phyloP scores from a whole-genome alignment of 306 rosid species.

The Ochetophila trinervis region DNA sequence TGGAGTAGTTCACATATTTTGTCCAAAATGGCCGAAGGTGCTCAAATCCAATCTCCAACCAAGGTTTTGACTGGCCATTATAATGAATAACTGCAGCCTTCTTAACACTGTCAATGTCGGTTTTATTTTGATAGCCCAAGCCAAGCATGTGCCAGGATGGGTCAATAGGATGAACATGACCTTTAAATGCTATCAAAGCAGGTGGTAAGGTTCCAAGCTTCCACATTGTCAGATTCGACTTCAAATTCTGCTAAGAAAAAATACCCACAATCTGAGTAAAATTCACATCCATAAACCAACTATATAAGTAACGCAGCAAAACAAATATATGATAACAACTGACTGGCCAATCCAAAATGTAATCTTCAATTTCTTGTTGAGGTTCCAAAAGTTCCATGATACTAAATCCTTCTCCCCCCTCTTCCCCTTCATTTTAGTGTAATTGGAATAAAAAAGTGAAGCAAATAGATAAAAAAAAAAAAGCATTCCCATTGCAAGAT shows the following conservation, averaged over 20 bases:
- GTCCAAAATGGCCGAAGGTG: conserved; percentile 97
- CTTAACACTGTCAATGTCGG: conserved; percentile 55
- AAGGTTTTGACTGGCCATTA: conserved; percentile 97
- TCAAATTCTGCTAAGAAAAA: conserved; percentile 63
- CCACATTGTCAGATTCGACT: conserved; percentile 88
- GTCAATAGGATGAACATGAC: conserved; percentile 83
- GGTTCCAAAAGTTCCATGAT: background rate
- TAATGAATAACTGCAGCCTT: conserved; percentile 95
- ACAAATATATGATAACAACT: background rate
- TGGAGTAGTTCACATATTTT: conserved; percentile 83
- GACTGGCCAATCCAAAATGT: background rate
- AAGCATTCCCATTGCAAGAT: too few relatives aligned
- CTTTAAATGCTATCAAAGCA: conserved; percentile 91
- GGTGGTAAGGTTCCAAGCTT: conserved; percentile 98
- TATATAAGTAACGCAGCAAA: background rate
- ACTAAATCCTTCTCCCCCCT: too few relatives aligned
- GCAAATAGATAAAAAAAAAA: too few relatives aligned
- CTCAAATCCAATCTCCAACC: conserved; percentile 95
- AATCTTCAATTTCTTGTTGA: background rate
- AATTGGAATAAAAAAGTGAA: too few relatives aligned
- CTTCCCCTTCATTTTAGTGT: too few relatives aligned
- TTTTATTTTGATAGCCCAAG: conserved; percentile 89
- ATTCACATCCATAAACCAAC: background rate
- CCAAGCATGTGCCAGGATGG: conserved; percentile 97
- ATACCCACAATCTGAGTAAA: conserved; percentile 18